Conservation (phyloP, 2,329 filamentous ascomycete species). For the Pyrenophora seminiperda region DNA sequence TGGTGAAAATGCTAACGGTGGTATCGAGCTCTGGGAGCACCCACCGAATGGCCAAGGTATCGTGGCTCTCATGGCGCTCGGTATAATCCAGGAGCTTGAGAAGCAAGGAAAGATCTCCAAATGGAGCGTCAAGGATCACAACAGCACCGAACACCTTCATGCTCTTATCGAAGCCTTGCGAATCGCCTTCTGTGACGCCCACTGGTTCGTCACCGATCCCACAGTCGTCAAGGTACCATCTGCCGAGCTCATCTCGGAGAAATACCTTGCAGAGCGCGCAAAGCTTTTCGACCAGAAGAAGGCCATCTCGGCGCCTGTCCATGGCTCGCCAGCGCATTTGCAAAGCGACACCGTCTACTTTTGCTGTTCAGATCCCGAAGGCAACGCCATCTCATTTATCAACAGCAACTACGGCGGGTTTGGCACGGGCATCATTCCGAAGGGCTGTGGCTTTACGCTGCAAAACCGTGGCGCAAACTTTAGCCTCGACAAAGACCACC, state of each 20-base stretch:
- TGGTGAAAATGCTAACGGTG: conserved; percentile 55
- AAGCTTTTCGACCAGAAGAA: conserved; percentile 64
- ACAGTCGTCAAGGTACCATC: conserved; percentile 72
- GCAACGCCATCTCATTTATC: conserved; percentile 95
- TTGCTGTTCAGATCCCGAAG: conserved; percentile 75
- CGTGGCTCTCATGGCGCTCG: conserved; percentile 90
- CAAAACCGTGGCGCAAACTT: conserved; percentile 95
- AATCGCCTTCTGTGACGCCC: conserved; percentile 86
- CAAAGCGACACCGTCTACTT: conserved; percentile 96
- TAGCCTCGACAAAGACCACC: conserved; percentile 70
- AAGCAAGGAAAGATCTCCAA: conserved; percentile 72
- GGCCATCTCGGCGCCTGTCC: conserved; percentile 60
- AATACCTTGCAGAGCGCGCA: conserved; percentile 74
- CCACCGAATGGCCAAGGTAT: conserved; percentile 96
- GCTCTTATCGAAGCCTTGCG: conserved; percentile 85
- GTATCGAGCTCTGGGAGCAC: conserved; percentile 91
- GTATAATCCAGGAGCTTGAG: conserved; percentile 87
- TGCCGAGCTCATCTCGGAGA: conserved; percentile 68
- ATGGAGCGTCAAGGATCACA: conserved; percentile 76
- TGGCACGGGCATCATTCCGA: conserved; percentile 83
- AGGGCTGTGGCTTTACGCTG: conserved; percentile 86
- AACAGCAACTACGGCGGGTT: conserved; percentile 93
- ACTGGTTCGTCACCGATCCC: conserved; percentile 90
- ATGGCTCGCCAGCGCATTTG: conserved; percentile 77
- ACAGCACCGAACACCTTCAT: conserved; percentile 75